Evolutionary conservation across 148 eudicot genomes (phyloP).

Genomic region (Rhododendron vialii): DNA sequence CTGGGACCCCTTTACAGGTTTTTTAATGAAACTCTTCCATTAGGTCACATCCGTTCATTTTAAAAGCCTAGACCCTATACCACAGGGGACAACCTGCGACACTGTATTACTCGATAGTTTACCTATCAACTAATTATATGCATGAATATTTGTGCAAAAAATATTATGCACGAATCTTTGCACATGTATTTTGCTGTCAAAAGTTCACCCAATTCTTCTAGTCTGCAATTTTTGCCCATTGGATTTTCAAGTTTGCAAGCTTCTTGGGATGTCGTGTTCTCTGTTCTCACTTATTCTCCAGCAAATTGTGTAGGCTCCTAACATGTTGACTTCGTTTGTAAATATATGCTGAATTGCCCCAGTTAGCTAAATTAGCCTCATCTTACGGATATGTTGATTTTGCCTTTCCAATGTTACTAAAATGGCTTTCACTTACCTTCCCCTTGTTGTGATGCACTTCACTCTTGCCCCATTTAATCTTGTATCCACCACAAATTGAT

Average conservation of each 20-base stretch:
- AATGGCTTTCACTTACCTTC: not conserved
- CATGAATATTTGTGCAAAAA: not conserved
- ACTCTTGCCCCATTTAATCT: too few relatives aligned
- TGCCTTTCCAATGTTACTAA: not conserved
- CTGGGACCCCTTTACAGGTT: constrained; percentile 98
- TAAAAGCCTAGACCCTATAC: not conserved
- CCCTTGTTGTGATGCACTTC: too few relatives aligned
- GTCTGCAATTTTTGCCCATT: not conserved
- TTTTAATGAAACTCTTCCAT: not conserved
- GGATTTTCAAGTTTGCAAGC: not conserved
- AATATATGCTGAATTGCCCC: not conserved
- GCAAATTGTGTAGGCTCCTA: not conserved
- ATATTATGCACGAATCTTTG: not conserved
- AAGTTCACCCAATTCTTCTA: not conserved
- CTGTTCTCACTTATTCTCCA: not conserved
- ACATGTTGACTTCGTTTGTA: not conserved
- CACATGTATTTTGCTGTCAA: constrained; percentile 1
- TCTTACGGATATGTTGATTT: not conserved
- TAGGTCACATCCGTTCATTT: not conserved
- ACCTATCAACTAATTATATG: not conserved
- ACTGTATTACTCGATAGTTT: not conserved
- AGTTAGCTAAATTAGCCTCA: not conserved
- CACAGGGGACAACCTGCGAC: not conserved
- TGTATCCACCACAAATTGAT: too few relatives aligned
- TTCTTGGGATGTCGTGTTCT: not conserved